Evolutionary conservation across 768 basidiomycete species (phyloP).

Genomic region (Pleurotus tuber-regium): DNA sequence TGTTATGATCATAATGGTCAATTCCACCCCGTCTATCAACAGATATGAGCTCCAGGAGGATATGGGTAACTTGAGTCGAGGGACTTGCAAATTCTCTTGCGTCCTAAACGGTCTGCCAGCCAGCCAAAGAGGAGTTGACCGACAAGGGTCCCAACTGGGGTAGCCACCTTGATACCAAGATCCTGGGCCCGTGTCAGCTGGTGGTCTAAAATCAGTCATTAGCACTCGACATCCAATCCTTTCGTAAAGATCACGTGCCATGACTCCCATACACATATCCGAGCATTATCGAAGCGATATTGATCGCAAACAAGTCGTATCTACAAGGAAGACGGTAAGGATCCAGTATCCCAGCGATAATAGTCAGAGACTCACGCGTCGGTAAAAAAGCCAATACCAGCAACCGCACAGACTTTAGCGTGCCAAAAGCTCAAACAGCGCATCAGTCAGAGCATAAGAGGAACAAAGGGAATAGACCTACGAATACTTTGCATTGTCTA

Average conservation of each 20-base stretch:
- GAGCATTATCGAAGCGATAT: slow-evolving; percentile 57
- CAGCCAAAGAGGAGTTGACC: slow-evolving; percentile 54
- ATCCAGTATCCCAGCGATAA: background rate
- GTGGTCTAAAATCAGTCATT: background rate
- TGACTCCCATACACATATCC: slow-evolving; percentile 55
- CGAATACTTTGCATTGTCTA: slow-evolving; percentile 87
- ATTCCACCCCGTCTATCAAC: slow-evolving; percentile 39
- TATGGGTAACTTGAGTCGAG: background rate
- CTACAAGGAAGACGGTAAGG: slow-evolving; percentile 10
- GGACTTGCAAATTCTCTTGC: slow-evolving; percentile 50
- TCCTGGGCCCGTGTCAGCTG: slow-evolving; percentile 42
- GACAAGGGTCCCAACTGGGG: slow-evolving; percentile 47
- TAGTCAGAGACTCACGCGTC: slow-evolving; percentile 36
- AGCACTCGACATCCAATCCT: slow-evolving; percentile 5
- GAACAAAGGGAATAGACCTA: too few relatives aligned
- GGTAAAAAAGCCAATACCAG: slow-evolving; percentile 68
- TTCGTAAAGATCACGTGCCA: background rate
- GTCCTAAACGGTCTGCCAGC: slow-evolving; percentile 50
- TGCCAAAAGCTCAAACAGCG: too few relatives aligned
- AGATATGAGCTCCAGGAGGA: too few relatives aligned
- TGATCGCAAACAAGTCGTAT: slow-evolving; percentile 66
- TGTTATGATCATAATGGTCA: slow-evolving; percentile 55
- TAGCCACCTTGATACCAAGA: slow-evolving; percentile 51
- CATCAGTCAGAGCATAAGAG: too few relatives aligned
- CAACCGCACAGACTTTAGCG: too few relatives aligned